phyloP scores from a whole-genome alignment of 2,329 filamentous ascomycete genomes.

The Myriosclerotinia curreyana region DNA sequence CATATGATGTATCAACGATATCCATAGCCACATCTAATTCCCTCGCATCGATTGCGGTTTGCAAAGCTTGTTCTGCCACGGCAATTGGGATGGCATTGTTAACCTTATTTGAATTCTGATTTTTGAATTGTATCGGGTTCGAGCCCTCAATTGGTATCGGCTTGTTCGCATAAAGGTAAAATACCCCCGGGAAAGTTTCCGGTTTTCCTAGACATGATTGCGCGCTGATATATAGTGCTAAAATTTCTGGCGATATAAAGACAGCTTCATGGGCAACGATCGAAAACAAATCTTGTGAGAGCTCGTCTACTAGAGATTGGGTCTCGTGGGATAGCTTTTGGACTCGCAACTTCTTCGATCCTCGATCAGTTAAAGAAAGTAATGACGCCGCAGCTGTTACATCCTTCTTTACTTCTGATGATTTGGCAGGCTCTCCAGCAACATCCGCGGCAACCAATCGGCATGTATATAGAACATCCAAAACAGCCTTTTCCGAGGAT shows the following conservation, averaged over 20 bases:
- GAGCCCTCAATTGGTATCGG: conserved; percentile 62
- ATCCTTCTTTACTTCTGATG: conserved; percentile 27
- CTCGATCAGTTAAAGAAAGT: conserved; percentile 45
- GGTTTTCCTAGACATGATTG: conserved; percentile 71
- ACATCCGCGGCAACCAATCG: conserved; percentile 32
- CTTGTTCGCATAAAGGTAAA: conserved; percentile 82
- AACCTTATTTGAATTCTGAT: conserved; percentile 64
- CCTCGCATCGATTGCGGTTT: conserved; percentile 74
- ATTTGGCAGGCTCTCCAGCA: conserved; percentile 27
- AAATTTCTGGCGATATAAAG: conserved; percentile 71
- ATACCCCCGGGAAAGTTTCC: conserved; percentile 73
- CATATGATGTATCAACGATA: conserved; percentile 68
- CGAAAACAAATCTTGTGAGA: conserved; percentile 62
- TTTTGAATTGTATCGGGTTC: conserved; percentile 56
- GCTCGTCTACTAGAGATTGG: conserved; percentile 43
- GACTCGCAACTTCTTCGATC: conserved; percentile 24
- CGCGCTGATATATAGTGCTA: conserved; percentile 71
- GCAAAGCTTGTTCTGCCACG: conserved; percentile 70
- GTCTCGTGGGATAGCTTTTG: conserved; percentile 26
- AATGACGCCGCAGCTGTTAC: conserved; percentile 51
- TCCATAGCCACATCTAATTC: conserved; percentile 75
- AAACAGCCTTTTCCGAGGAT: conserved; percentile 32
- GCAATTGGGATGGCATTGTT: conserved; percentile 69
- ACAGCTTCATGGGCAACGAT: conserved; percentile 73
- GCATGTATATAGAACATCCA: conserved; percentile 29